Conservation (phyloP, 2,329 filamentous ascomycete genomes). For the Colletotrichum musae region DNA sequence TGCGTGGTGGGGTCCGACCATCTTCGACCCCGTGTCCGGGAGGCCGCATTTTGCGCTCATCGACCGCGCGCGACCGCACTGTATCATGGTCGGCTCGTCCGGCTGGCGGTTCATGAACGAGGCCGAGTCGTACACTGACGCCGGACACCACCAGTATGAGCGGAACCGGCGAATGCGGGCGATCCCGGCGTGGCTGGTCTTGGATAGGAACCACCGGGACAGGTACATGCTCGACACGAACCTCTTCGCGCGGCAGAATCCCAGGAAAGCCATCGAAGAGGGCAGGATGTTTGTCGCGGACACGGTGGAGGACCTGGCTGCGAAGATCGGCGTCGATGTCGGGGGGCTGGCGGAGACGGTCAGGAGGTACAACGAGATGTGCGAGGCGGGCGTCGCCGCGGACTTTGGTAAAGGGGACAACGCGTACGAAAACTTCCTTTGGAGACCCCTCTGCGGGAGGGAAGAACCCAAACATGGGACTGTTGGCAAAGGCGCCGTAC, state of each 20-base stretch:
- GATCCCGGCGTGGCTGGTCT: slow-evolving; percentile 50
- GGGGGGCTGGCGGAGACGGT: slow-evolving; percentile 46
- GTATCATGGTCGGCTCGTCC: slow-evolving; percentile 52
- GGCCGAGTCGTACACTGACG: slow-evolving; percentile 49
- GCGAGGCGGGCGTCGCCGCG: slow-evolving; percentile 47
- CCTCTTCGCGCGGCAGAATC: slow-evolving; percentile 25
- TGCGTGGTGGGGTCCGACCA: slow-evolving; percentile 53
- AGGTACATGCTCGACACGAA: slow-evolving; percentile 46
- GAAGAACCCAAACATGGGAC: slow-evolving; percentile 26
- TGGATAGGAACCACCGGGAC: slow-evolving; percentile 50
- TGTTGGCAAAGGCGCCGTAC: slow-evolving; percentile 46
- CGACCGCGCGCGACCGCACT: slow-evolving; percentile 50
- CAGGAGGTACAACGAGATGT: slow-evolving; percentile 49
- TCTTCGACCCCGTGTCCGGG: slow-evolving; percentile 46
- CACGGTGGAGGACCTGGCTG: slow-evolving; percentile 47
- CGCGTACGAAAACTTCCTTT: slow-evolving; percentile 50
- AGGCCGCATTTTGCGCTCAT: slow-evolving; percentile 45
- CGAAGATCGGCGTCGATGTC: slow-evolving; percentile 44
- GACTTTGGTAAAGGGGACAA: slow-evolving; percentile 52
- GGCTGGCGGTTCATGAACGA: slow-evolving; percentile 54
- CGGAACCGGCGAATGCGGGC: slow-evolving; percentile 41
- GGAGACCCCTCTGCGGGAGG: slow-evolving; percentile 45
- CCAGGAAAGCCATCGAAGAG: slow-evolving; percentile 41
- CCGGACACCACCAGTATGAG: slow-evolving; percentile 45
- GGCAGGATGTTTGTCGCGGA: slow-evolving; percentile 46